Evolutionary conservation across 2,329 filamentous ascomycete species (phyloP), one percentile per base, ranked within the genome.

Genomic region (Cytospora leucostoma): DNA sequence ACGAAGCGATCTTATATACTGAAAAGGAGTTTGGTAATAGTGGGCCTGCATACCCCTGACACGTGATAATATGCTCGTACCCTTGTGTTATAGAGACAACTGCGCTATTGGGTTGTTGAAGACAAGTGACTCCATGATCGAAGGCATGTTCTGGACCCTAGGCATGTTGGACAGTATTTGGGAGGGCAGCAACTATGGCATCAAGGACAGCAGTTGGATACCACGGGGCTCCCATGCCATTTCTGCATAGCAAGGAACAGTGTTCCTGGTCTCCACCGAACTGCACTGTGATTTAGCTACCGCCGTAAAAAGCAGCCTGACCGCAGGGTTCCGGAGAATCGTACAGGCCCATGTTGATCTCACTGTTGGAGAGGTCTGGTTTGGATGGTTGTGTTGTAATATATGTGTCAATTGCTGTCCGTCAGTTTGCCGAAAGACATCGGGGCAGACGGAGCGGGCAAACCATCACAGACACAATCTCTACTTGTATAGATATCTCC

Each of bases 171-270:
- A 27, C 27, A 27, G 4, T 27, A 27, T 27, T 27, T 27, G 64
- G 61, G 35, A 59, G 54, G 27, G 67, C 0, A 66, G 66, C 12
- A 69, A 61, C 13, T 44, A 6, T 62, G 44, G 38, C 70, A 70
- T n/a, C 67, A 19, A 1, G 69, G 69, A 6, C 69, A 64, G 54
- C 70, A 65, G 50, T 70, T 67, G 11, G 68, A 66, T 1, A 70
- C 62, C 34, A 69, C 66, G 1, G 69, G 68, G n/a, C 65, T 2
- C 63, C 54, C 8, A 68, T 60, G 7, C 58, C 64, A 11, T 62
- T 59, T 51, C 68, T 69, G 34, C 59, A 40, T 1, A 56, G 32
- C 2, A 49, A 11, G 0, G 69, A 69, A 4, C 64, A 61, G 40
- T 67, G 59, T 3, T 63, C 59, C 7, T 40, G 32, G 37, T 67